Evolutionary conservation across 163 green algal species (phyloP), one percentile per base, ranked within the genome.

Genomic region (Trebouxiophyceae sp.): DNA sequence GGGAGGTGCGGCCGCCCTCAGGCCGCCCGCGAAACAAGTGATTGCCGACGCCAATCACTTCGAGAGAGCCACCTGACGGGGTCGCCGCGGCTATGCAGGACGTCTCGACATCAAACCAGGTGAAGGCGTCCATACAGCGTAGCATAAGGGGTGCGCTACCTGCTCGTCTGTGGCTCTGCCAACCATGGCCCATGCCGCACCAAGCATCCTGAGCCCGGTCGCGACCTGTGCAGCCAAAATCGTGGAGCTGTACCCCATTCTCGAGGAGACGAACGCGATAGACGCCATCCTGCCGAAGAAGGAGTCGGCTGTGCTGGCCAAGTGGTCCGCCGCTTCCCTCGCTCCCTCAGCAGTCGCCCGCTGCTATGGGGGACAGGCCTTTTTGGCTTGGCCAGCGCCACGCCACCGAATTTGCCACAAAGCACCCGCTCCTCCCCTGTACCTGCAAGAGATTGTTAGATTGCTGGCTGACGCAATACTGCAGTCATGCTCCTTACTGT

Each of bases 261-360:
- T 98, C n/a, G 82, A 89, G 33, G 78, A 95, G 44, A 84, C 62
- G 8, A 86, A 86, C 2, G 78, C 88, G 24, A 83, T 98, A n/a
- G 93, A 99, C 22, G 77, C 86, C 4, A 71, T 99, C 0, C 74
- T 99, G 16, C 93, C 93, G 5, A 99, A 99, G 71, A 99, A 98
- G 66, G 84, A 93, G 45, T 78, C 87, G 6, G 65, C 95, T 1
- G 81, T 85, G 22, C 44, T 97, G 4, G 88, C 88, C 24, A 98
- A 98, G 66, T 89, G 86, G 87, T 96, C 66, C 75, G 32, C 26
- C 27, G n/a, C n/a, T n/a, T n/a, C n/a, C n/a, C n/a, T n/a, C n/a
- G n/a, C n/a, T n/a, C n/a, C n/a, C n/a, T n/a, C n/a, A n/a, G n/a
- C n/a, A n/a, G n/a, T n/a, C n/a, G n/a, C n/a, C n/a, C n/a, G n/a